Evolutionary conservation across 1,284 basidiomycete species (phyloP).

Genomic region (Stygiomarasmius scandens): DNA sequence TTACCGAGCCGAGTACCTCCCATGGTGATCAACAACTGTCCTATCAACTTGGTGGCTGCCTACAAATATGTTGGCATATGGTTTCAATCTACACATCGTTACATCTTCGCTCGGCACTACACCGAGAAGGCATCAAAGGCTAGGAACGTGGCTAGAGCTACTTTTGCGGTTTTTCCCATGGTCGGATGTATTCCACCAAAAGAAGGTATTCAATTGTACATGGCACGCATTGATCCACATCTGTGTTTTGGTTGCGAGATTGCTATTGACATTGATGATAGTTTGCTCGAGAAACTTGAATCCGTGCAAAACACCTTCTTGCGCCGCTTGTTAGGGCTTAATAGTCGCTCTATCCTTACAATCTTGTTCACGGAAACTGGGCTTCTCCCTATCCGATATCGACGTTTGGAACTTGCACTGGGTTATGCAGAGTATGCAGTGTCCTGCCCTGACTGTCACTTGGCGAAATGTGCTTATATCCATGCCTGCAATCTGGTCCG

Average conservation of each 20-base stretch:
- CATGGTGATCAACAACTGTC: not conserved
- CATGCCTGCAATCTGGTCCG: too few species aligned
- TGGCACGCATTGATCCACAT: slow-evolving; percentile 28
- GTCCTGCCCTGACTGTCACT: not conserved
- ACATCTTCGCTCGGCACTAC: slow-evolving; percentile 10
- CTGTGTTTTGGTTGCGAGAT: slow-evolving; percentile 30
- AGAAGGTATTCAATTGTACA: slow-evolving; percentile 2
- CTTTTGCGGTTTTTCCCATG: not conserved
- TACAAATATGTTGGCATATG: slow-evolving; percentile 22
- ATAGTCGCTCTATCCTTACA: slow-evolving; percentile 1
- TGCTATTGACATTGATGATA: slow-evolving; percentile 15
- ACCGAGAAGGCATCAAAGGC: not conserved
- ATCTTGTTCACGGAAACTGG: slow-evolving; percentile 18
- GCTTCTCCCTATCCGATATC: slow-evolving; percentile 13
- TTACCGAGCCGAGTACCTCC: not conserved
- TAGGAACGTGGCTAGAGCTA: not conserved
- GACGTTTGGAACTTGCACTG: slow-evolving; percentile 7
- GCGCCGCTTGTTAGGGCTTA: slow-evolving; percentile 13
- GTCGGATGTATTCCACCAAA: not conserved
- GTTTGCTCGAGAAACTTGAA: not conserved
- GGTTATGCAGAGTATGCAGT: not conserved
- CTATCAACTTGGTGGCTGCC: not conserved
- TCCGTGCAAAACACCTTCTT: slow-evolving; percentile 13
- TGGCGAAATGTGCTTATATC: too few species aligned
- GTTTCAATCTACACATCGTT: not conserved